Conservation (phyloP, 768 basidiomycete species). For the Lyophyllum atratum region DNA sequence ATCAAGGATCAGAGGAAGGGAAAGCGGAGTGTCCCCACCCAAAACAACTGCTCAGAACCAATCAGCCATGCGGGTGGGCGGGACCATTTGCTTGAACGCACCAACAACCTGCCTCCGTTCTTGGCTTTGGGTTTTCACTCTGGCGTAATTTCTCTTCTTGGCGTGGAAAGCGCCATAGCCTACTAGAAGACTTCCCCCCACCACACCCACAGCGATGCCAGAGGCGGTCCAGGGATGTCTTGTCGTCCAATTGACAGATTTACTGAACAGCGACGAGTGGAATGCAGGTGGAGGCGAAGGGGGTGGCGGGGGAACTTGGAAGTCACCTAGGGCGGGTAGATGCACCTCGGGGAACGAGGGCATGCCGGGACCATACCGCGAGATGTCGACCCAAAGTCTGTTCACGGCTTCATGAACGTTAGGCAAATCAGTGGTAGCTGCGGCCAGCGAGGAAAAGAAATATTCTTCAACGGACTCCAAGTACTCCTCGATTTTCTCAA, state of each 20-base stretch:
- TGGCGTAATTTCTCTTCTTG: slow-evolving; percentile 37
- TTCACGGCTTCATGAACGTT: slow-evolving; percentile 66
- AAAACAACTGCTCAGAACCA: slow-evolving; percentile 7
- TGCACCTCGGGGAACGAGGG: slow-evolving; percentile 51
- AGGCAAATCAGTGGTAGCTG: slow-evolving; percentile 61
- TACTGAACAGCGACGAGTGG: slow-evolving; percentile 46
- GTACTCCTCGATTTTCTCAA: slow-evolving; percentile 74
- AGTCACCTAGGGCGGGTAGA: slow-evolving; percentile 67
- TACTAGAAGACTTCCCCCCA: slow-evolving; percentile 63
- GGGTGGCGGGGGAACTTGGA: slow-evolving; percentile 64
- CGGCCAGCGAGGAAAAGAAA: slow-evolving; percentile 54
- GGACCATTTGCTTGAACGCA: slow-evolving; percentile 34
- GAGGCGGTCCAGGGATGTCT: slow-evolving; percentile 65
- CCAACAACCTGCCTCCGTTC: slow-evolving; percentile 73
- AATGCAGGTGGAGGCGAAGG: slow-evolving; percentile 63
- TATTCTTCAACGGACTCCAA: slow-evolving; percentile 65
- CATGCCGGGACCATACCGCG: slow-evolving; percentile 77
- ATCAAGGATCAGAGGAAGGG: slow-evolving; percentile 69
- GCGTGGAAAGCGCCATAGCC: slow-evolving; percentile 49
- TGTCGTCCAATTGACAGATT: slow-evolving; percentile 51
- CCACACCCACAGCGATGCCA: slow-evolving; percentile 53
- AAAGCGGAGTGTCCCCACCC: slow-evolving; percentile 77
- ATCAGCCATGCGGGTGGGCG: not conserved
- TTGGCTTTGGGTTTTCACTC: slow-evolving; percentile 45
- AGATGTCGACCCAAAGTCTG: slow-evolving; percentile 76